These are phyloP conservation scores for Aegilops speltoides DNA, from an alignment of 176 grass and related monocot genomes.

Conservation along the genomic window DNA sequence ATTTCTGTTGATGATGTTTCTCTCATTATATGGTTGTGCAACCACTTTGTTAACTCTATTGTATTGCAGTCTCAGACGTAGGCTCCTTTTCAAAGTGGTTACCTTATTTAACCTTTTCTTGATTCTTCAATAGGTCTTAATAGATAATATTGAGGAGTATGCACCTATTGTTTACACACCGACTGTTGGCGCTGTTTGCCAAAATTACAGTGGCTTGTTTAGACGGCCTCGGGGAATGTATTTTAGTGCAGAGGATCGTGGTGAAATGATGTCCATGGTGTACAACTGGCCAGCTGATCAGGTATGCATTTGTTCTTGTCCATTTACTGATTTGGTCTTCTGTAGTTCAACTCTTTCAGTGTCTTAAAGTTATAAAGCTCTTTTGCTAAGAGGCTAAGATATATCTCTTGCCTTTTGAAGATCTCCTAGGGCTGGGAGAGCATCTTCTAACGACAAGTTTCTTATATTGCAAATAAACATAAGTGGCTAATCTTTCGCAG, in stretches of 20 bases:
- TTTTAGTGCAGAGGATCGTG: conserved; percentile 86
- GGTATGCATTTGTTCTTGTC: conserved; percentile 37
- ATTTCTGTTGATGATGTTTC: conserved; percentile 11
- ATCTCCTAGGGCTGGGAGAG: not conserved
- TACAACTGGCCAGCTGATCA: conserved; percentile 99
- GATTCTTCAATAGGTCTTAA: conserved; percentile 59
- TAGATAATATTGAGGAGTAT: conserved; percentile 93
- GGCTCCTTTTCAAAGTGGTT: conserved; percentile 17
- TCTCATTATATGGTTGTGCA: conserved; percentile 13
- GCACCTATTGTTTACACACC: conserved; percentile 97
- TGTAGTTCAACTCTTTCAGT: not conserved
- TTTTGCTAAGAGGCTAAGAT: not conserved
- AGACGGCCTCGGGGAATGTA: conserved; percentile 94
- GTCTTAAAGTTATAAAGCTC: conserved; percentile 15
- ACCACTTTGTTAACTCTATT: conserved; percentile 7
- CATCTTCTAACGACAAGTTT: not conserved
- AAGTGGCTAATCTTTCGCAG: conserved; percentile 35
- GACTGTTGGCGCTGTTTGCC: conserved; percentile 91
- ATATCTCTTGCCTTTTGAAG: conserved; percentile 13
- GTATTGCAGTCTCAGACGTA: not conserved
- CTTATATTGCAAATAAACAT: conserved; percentile 21
- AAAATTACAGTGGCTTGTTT: conserved; percentile 98
- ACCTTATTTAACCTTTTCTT: conserved; percentile 21
- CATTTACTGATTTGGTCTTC: conserved; percentile 16
- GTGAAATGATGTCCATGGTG: conserved; percentile 99